A percentile compares a stretch with the other conserved stretches of the same genome.
phyloP scores from a whole-genome alignment of 805 yeast species.

The Blastobotrys chiropterorum region DNA sequence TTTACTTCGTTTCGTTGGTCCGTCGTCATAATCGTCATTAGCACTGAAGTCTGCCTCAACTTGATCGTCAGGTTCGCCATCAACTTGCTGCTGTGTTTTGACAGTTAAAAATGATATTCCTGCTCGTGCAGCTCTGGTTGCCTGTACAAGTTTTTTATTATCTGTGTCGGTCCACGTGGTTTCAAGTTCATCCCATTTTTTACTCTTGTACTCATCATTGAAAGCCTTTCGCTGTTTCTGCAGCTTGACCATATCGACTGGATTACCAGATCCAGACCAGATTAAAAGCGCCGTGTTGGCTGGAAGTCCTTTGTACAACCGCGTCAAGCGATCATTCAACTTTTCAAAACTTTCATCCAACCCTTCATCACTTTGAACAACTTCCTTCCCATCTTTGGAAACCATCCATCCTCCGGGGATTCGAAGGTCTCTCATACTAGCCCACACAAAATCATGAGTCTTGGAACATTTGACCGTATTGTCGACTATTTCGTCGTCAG shows the following conservation, averaged over 20 bases:
- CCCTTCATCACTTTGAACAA: slow-evolving; percentile 12
- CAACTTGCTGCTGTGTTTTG: slow-evolving; percentile 25
- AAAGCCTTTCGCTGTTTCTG: slow-evolving; percentile 39
- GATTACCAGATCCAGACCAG: slow-evolving; percentile 59
- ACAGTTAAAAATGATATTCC: slow-evolving; percentile 54
- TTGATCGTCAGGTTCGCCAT: background rate
- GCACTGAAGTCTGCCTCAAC: background rate
- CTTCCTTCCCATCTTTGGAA: slow-evolving; percentile 7
- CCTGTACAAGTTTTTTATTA: slow-evolving; percentile 40
- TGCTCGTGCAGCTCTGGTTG: slow-evolving; percentile 48
- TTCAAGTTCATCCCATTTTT: slow-evolving; percentile 39
- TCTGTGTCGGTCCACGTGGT: slow-evolving; percentile 49
- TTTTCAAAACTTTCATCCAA: slow-evolving; percentile 24
- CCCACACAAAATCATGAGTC: slow-evolving; percentile 44
- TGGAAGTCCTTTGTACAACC: slow-evolving; percentile 50
- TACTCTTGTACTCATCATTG: slow-evolving; percentile 38
- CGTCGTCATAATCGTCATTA: slow-evolving; percentile 1
- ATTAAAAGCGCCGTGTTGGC: slow-evolving; percentile 53
- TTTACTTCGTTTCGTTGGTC: background rate
- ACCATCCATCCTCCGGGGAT: slow-evolving; percentile 32
- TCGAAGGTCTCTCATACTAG: slow-evolving; percentile 56
- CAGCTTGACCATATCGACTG: slow-evolving; percentile 39
- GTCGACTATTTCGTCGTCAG: slow-evolving; percentile 57
- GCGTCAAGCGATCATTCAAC: slow-evolving; percentile 41
- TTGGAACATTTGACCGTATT: slow-evolving; percentile 34